phyloP scores from a whole-genome alignment of 192 early-diverging fungal species.

The Linnemannia exigua region DNA sequence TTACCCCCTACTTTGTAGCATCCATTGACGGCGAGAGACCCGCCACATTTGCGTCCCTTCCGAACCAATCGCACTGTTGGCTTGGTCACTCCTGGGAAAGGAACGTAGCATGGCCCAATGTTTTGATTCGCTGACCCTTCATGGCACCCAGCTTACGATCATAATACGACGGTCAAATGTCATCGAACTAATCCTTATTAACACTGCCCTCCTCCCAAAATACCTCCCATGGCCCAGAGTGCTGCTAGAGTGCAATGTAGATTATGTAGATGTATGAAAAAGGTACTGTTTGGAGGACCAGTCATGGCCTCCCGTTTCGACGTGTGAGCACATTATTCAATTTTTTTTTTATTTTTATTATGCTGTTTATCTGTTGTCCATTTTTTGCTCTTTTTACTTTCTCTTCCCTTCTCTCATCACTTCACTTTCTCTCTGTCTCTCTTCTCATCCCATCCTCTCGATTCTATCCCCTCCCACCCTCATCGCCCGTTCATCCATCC shows the following conservation, averaged over 20 bases:
- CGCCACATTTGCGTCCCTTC: not conserved
- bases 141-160: too few relatives aligned
- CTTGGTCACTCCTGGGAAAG: not conserved
- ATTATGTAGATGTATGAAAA: too few relatives aligned
- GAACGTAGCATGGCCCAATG: not conserved
- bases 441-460: not conserved
- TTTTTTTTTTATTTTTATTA: not conserved
- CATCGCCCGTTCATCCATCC: not conserved
- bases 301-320: too few relatives aligned
- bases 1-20: too few relatives aligned
- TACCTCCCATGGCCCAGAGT: too few relatives aligned
- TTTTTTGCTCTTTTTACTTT: not conserved
- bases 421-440: not conserved
- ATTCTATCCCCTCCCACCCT: constrained; percentile 4
- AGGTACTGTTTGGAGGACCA: too few relatives aligned
- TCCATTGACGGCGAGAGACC: not conserved
- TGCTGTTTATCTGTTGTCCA: not conserved
- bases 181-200: too few relatives aligned
- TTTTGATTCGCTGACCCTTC: not conserved
- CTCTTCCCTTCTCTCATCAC: not conserved
- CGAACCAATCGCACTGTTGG: not conserved
- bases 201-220: too few relatives aligned
- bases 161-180: too few relatives aligned
- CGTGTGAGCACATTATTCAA: not conserved
- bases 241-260: too few relatives aligned